Conservation (phyloP, 441 rosid species). For the Hypseocharis bilobata region DNA sequence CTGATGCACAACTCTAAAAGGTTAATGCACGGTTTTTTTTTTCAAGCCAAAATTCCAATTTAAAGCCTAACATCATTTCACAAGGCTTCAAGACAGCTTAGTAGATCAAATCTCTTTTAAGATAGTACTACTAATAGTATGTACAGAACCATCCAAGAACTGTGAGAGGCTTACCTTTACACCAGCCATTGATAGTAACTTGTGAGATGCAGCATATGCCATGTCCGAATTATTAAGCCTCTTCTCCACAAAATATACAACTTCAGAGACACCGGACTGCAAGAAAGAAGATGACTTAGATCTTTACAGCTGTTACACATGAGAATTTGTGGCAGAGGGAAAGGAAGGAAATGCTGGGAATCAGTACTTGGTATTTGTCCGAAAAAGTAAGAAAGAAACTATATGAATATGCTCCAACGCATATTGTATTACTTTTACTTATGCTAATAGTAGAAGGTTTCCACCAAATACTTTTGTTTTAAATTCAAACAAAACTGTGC, state of each 20-base stretch:
- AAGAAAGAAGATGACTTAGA: slow-evolving; percentile 18
- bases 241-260: slow-evolving; percentile 78
- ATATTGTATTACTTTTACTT: background rate
- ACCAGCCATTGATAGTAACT: slow-evolving; percentile 75
- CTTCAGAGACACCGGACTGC: slow-evolving; percentile 86
- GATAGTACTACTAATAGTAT: no score
- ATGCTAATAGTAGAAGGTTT: no score
- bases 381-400: no score
- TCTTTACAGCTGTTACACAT: background rate
- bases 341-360: background rate
- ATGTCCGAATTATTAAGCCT: slow-evolving; percentile 40
- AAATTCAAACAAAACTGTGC: no score
- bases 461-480: no score
- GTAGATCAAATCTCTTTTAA: background rate
- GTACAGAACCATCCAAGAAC: background rate
- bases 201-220: slow-evolving; percentile 64
- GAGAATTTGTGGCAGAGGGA: background rate
- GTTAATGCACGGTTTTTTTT: no score
- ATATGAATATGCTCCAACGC: no score
- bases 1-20: no score
- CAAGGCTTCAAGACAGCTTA: background rate
- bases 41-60: background rate
- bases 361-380: background rate
- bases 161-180: slow-evolving; percentile 46
- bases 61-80: background rate